phyloP scores from a whole-genome alignment of 768 basidiomycete genomes.

The Rhodotorula sphaerocarpa region DNA sequence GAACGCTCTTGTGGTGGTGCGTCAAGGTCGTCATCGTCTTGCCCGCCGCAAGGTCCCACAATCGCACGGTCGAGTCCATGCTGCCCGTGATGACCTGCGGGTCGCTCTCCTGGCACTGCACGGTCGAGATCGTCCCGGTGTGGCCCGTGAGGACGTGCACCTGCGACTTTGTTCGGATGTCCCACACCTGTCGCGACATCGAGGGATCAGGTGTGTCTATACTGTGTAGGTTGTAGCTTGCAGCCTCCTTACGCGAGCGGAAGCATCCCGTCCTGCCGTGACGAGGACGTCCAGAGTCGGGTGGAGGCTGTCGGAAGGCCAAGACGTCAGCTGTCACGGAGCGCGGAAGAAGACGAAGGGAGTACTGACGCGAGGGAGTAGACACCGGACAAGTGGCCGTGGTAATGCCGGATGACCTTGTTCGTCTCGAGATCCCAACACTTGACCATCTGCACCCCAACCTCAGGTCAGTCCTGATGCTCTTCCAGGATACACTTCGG shows the following conservation, averaged over 20 bases:
- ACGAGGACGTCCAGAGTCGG: conserved; percentile 93
- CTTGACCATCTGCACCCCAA: conserved; percentile 79
- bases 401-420: conserved; percentile 97
- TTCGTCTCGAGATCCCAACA: conserved; percentile 99
- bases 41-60: conserved; percentile 97
- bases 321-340: background rate
- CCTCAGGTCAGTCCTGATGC: background rate
- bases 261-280: conserved; percentile 90
- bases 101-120: conserved; percentile 92
- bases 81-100: conserved; percentile 96
- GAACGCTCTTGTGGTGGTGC: conserved; percentile 98
- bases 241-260: conserved; percentile 64
- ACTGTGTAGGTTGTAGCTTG: no score
- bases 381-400: conserved; percentile 97
- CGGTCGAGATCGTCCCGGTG: conserved; percentile 88
- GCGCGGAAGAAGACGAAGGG: background rate
- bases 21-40: conserved; percentile 93
- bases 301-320: conserved; percentile 56
- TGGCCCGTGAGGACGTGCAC: conserved; percentile 90
- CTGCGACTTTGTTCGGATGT: conserved; percentile 96
- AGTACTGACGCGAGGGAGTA: conserved; percentile 60
- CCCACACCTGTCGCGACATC: conserved; percentile 86
- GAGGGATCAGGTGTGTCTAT: no score
- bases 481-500: no score
- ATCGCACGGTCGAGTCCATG: conserved; percentile 96